Evolutionary conservation across 2,329 filamentous ascomycete species (phyloP).

Genomic region (Penicillium sp.): DNA sequence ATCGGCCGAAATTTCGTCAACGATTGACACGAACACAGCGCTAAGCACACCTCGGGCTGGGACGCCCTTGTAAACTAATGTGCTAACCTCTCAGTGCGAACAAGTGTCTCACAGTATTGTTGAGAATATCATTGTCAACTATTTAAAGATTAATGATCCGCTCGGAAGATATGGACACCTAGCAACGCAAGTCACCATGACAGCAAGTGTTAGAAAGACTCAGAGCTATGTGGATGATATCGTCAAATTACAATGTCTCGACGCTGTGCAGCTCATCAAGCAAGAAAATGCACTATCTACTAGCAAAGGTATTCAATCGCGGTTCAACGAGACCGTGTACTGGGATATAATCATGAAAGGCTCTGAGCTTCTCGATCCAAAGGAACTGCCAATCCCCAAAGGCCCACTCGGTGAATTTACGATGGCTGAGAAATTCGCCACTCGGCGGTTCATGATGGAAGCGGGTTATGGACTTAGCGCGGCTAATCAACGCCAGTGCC

Average conservation of each 20-base stretch:
- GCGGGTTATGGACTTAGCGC: slow-evolving; percentile 13
- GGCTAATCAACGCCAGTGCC: slow-evolving; percentile 14
- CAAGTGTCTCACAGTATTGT: background rate
- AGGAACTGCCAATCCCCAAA: slow-evolving; percentile 11
- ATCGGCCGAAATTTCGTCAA: background rate
- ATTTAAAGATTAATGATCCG: background rate
- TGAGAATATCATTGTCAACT: slow-evolving; percentile 1
- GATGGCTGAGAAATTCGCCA: slow-evolving; percentile 18
- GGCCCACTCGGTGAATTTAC: slow-evolving; percentile 17
- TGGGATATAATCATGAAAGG: slow-evolving; percentile 18
- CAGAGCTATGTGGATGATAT: slow-evolving; percentile 9
- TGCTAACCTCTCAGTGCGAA: background rate
- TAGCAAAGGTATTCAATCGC: slow-evolving; percentile 9
- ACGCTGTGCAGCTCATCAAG: slow-evolving; percentile 9
- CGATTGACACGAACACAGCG: background rate
- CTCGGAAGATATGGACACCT: background rate
- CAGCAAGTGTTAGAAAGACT: slow-evolving; percentile 7
- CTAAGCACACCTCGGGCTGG: background rate
- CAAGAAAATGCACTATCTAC: slow-evolving; percentile 8
- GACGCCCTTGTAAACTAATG: background rate
- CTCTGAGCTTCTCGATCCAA: slow-evolving; percentile 11
- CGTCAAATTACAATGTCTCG: slow-evolving; percentile 3
- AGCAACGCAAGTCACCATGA: background rate
- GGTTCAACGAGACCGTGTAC: slow-evolving; percentile 15
- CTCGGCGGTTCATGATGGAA: slow-evolving; percentile 15